Evolutionary conservation across 1,284 basidiomycete species (phyloP), one percentile per base, ranked within the genome.

Genomic region (Paramarasmius palmivorus): DNA sequence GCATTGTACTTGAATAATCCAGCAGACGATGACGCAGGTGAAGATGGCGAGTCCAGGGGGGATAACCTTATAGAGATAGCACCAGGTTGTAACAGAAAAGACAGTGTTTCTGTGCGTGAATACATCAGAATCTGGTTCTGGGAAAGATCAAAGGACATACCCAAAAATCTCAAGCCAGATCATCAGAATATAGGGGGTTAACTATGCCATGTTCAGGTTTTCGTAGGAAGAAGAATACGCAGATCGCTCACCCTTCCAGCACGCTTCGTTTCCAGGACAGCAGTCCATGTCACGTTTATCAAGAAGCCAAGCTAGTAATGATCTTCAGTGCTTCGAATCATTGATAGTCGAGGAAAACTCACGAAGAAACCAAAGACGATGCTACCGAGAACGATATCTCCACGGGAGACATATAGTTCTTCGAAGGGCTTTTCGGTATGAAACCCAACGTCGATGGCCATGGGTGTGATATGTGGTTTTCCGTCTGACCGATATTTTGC

Each of bases 1-100:
- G 22, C 51, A 53, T 26, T 39, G 42, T 49, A 49, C 48, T 23
- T 49, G 48, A 23, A 37, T 38, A 26, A 49, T 49, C 48, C 48
- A 49, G 20, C 48, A 49, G 14, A 37, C 35, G 35, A 49, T 49
- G 35, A 49, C 39, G 32, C 35, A 23, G 39, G 10, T 23, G 35
- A 50, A 22, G 7, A 49, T 36, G 22, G 4, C 35, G 14, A 49
- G 8, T 36, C 48, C 48, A 14, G 48, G 48, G 20, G 48, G 34
- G 23, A 49, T 14, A 17, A 37, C 36, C 17, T 37, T 37, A 4
- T 37, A 37, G 17, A 37, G 36, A 4, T 37, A 37, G 36, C 36
- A 37, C 36, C 36, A 37, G 36, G 36, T 14, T 37, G 36, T 37
- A 4, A 37, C 36, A 14, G 36, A 14, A 37, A 37, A 37, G 14